Percentiles rank a stretch among this genome's conserved stretches.
These are phyloP conservation scores for Scorias spongiosa DNA, from an alignment of 2,329 filamentous ascomycete species.

Conservation along the genomic window DNA sequence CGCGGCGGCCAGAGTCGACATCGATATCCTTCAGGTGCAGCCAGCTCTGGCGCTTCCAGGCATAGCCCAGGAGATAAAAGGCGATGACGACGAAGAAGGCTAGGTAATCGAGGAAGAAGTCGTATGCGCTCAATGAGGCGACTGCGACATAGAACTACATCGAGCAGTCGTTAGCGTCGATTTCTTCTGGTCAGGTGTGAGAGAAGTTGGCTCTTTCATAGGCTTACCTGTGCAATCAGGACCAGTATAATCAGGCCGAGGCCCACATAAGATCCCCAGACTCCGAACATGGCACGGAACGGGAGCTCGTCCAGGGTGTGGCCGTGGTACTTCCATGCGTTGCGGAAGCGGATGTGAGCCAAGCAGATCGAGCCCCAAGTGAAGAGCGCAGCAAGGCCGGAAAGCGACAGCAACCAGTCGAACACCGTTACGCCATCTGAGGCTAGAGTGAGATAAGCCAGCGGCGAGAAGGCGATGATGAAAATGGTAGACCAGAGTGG, in stretches of 20 bases:
- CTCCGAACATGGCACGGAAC: constrained; percentile 64
- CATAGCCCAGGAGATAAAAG: constrained; percentile 40
- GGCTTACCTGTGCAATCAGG: constrained; percentile 48
- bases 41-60: constrained; percentile 52
- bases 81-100: constrained; percentile 13
- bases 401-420: constrained; percentile 54
- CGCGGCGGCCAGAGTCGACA: constrained; percentile 48
- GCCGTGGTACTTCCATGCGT: constrained; percentile 45
- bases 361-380: constrained; percentile 58
- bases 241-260: constrained; percentile 61
- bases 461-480: constrained; percentile 35
- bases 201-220: not conserved
- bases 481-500: constrained; percentile 38
- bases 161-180: not conserved
- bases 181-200: too few species aligned
- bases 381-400: constrained; percentile 58
- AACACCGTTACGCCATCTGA: constrained; percentile 34
- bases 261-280: constrained; percentile 67
- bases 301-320: constrained; percentile 60
- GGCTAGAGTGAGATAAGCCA: constrained; percentile 44
- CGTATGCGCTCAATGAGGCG: not conserved
- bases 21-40: constrained; percentile 46
- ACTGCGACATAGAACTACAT: not conserved
- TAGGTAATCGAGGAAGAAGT: not conserved
- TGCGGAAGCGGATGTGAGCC: constrained; percentile 50